Base-by-base conservation (phyloP, 164 flowering plant genomes). In the Paratinospora sagittata region DNA sequence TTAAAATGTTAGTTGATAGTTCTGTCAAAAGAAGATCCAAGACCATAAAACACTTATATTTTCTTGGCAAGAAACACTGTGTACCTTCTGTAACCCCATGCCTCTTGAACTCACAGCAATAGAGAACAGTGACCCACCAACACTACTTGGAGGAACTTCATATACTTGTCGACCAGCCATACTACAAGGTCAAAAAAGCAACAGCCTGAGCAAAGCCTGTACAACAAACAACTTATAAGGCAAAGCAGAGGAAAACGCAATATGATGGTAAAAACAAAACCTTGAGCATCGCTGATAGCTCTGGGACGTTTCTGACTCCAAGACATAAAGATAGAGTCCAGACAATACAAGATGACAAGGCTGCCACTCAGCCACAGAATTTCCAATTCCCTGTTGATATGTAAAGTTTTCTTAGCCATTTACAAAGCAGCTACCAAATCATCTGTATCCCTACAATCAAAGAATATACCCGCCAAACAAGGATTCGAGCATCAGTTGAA, bases 321-420 rank as follows among this genome's bases (percentile, higher is more conserved):
- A 78, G 30, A 88, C 87, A 83, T 93, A 96, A 41, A 96, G 91
- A 82, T 91, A 78, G 12, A 87, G 73, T 41, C 93, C 95, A 75
- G 99, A 92, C 37, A 96, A 76, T 69, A 85, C 89, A 79, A 96
- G 80, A 83, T 77, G 88, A 85, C 95, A 96, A 19, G 97, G 88
- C 64, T 90, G 91, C 99, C 98, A 93, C 70, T 92, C 80, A 65
- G 99, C 98, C 72, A 91, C 80, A 17, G 98, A 91, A 81, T 91
- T 87, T 63, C 98, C 99, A 77, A 96, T 91, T 39, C 99, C 99
- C 99, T 96, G 74, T 70, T 61, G 0, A 4, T 14, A 6, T 52
- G 60, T 52, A n/a, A n/a, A 52, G 2, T 17, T 52, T 8, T 4
- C 6, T 16, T 17, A 16, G n/a, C 21, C 67, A 64, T 36, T 21